A percentile compares a stretch with the other conserved stretches of the same genome.
phyloP scores from a whole-genome alignment of 192 early-diverging fungal species.

The Umbelopsis vinacea region DNA sequence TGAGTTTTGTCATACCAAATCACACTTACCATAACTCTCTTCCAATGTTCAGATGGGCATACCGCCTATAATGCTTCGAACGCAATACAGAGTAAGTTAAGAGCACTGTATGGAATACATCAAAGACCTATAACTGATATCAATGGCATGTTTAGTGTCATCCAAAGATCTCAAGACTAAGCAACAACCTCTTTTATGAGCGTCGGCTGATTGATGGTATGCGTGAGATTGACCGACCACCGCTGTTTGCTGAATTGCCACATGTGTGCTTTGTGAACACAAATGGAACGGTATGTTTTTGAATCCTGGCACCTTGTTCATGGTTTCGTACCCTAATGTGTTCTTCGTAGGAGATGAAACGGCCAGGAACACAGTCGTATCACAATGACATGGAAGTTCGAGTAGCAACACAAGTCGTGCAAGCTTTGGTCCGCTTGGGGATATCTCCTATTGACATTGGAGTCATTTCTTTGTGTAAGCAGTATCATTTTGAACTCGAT shows the following conservation, averaged over 20 bases:
- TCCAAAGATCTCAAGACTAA: constrained; percentile 60
- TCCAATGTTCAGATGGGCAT: neutral
- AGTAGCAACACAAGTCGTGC: constrained; percentile 47
- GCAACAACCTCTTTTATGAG: constrained; percentile 69
- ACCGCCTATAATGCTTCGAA: constrained; percentile 63
- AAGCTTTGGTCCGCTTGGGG: constrained; percentile 44
- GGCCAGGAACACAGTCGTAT: constrained; percentile 52
- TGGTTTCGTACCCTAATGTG: neutral
- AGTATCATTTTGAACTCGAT: neutral
- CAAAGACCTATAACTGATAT: neutral
- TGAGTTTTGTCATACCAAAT: too few species aligned
- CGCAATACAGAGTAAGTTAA: constrained; percentile 67
- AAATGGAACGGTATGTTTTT: constrained; percentile 34
- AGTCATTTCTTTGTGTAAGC: constrained; percentile 73
- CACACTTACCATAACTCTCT: too few species aligned
- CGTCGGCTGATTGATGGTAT: constrained; percentile 52
- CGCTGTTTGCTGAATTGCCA: constrained; percentile 54
- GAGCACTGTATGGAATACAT: neutral
- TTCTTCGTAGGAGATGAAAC: constrained; percentile 43
- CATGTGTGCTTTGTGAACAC: constrained; percentile 64
- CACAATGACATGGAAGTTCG: constrained; percentile 59
- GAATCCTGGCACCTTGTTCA: neutral
- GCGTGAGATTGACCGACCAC: constrained; percentile 33
- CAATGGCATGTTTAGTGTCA: constrained; percentile 53
- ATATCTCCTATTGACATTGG: constrained; percentile 60